Evolutionary conservation across 2,329 filamentous ascomycete genomes (phyloP).

Genomic region (Epichloe amarillans): DNA sequence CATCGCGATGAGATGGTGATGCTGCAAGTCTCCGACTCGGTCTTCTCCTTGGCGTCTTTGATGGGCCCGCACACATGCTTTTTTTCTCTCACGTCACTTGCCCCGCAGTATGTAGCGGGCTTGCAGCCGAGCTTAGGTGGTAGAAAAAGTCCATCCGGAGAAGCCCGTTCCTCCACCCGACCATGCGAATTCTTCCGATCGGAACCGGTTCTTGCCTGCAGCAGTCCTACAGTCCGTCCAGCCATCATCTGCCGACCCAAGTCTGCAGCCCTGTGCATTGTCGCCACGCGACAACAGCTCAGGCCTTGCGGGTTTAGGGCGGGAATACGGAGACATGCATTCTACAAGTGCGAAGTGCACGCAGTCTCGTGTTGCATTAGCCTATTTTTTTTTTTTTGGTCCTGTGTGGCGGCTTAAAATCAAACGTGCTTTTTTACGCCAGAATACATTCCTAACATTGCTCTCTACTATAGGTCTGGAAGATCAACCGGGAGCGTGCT

Average conservation of each 20-base stretch:
- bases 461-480: slow-evolving; percentile 66
- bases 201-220: too few relatives aligned
- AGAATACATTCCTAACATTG: not conserved
- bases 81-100: not conserved
- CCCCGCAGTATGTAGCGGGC: not conserved
- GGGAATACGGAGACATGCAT: not conserved
- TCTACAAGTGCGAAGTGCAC: not conserved
- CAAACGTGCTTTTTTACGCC: not conserved
- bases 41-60: not conserved
- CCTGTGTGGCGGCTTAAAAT: too few relatives aligned
- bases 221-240: too few relatives aligned
- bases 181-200: too few relatives aligned
- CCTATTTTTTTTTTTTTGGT: not conserved
- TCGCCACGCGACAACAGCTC: not conserved
- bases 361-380: not conserved
- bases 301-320: not conserved
- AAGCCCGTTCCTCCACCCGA: not conserved
- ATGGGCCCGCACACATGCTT: slow-evolving; percentile 3
- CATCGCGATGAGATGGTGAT: not conserved
- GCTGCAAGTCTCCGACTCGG: not conserved
- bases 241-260: not conserved
- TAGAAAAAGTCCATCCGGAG: not conserved
- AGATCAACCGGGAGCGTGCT: slow-evolving; percentile 97
- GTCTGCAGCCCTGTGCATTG: not conserved
- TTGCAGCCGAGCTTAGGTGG: slow-evolving; percentile 9